Percentiles rank a stretch among this genome's conserved stretches.
Evolutionary conservation across 106 monocot species (phyloP).

Genomic region (Dendrobium chrysotoxum): DNA sequence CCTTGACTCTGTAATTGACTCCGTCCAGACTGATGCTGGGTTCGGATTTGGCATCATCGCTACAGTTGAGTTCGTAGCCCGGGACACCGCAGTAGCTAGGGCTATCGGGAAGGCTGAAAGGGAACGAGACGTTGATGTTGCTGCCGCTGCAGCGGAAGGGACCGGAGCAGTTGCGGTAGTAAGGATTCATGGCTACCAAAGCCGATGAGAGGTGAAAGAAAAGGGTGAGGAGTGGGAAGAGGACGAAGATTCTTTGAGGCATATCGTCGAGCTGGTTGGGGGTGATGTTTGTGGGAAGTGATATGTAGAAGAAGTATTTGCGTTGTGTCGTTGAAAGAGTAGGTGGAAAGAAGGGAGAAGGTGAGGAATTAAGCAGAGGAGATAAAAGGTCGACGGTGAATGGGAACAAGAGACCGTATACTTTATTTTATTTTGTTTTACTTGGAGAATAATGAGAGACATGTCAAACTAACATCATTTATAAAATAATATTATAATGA

Average conservation of each 20-base stretch:
- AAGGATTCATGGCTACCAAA: neutral
- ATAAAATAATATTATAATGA: too few relatives aligned
- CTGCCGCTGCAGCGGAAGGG: neutral
- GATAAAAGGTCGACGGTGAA: neutral
- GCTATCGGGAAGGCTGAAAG: slow-evolving; percentile 5
- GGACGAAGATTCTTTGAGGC: neutral
- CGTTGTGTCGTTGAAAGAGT: neutral
- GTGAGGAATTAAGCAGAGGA: neutral
- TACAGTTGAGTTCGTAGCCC: slow-evolving; percentile 7
- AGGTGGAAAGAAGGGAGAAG: neutral
- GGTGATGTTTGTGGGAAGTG: neutral
- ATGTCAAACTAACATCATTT: too few relatives aligned
- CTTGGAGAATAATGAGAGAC: too few relatives aligned
- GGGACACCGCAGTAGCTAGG: slow-evolving; percentile 19
- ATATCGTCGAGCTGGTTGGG: neutral
- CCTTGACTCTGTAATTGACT: neutral
- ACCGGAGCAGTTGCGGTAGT: slow-evolving; percentile 1
- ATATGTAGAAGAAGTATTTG: neutral
- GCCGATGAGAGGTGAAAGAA: neutral
- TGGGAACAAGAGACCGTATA: neutral
- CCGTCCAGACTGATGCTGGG: slow-evolving; percentile 7
- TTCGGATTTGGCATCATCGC: neutral
- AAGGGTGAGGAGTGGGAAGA: neutral
- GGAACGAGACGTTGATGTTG: slow-evolving; percentile 12
- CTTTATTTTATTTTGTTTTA: too few relatives aligned